Base-by-base conservation (phyloP, 192 early-diverging fungal species). In the Bifiguratus adelaidae region DNA sequence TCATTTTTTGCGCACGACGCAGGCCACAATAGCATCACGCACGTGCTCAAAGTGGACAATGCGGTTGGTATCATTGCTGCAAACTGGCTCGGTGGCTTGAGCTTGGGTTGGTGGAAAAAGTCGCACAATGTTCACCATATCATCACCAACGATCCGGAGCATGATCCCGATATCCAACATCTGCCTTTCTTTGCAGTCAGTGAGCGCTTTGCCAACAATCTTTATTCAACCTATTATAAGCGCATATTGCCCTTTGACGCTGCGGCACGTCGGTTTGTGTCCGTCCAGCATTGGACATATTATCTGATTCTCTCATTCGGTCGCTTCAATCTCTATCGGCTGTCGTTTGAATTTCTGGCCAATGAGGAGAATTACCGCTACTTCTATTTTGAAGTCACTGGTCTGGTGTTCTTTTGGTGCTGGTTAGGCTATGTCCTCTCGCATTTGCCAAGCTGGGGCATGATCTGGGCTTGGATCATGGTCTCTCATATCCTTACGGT, bases 141-240 rank as follows among this genome's bases (percentile, higher is more conserved):
- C 35, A 75, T 92, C 37, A 93, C 95, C 46, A 97, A 97, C 71
- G 71, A 92, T 58, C 80, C 84, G 7, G 83, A 88, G 58, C 81
- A 97, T 70, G 95, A 97, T 65, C 95, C 95, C 0, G 92, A 97
- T 61, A 93, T 97, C 58, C 95, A 97, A 68, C 95, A 95, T 58
- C 52, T 97, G 65, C 95, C 95, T 29, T 95, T 97, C 71, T 78
- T 95, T 55, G 92, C 95, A 4, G 66, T 97, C 22, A 81, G 85
- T 11, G 79, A 82, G 27, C 63, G 76, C 21, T 78, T 93, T 55
- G 81, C 91, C 49, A 60, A 84, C 48, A 82, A 75, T 52, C 56
- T 93, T 25, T 92, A 87, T 63, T 97, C 95, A 16, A 77, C 83
- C 19, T 97, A 88, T 68, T 89, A 95, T 63, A 75, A 84, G 45